A percentile compares a stretch with the other conserved stretches of the same genome.
These are phyloP conservation scores for Phialocephala sp. DNA, from an alignment of 2,329 filamentous ascomycete species.

Conservation along the genomic window DNA sequence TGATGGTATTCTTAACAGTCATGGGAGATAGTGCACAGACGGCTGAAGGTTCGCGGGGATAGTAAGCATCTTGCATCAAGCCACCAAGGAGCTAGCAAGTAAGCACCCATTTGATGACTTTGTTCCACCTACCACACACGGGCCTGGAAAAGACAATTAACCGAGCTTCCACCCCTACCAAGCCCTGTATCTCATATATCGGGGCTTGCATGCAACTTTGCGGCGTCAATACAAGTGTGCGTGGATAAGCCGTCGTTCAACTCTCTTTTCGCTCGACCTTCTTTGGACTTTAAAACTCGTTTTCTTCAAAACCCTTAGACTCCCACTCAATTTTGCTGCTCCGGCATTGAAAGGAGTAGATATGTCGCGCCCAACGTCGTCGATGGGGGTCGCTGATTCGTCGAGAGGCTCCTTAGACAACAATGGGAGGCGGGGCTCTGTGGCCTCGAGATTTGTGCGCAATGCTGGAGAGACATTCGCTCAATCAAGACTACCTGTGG, in stretches of 20 bases:
- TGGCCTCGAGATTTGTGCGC: conserved; percentile 16
- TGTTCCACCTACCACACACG: neutral
- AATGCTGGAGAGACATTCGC: conserved; percentile 27
- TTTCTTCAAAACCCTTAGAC: neutral
- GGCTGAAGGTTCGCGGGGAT: conserved; percentile 9
- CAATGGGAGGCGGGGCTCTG: conserved; percentile 14
- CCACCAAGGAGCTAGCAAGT: conserved; percentile 17
- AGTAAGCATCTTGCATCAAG: conserved; percentile 24
- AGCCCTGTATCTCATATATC: neutral
- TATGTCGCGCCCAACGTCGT: conserved; percentile 1
- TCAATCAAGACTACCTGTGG: conserved; percentile 31
- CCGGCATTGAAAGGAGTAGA: neutral
- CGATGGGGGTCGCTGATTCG: conserved; percentile 6
- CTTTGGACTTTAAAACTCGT: neutral
- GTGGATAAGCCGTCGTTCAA: conserved; percentile 1
- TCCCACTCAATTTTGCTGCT: neutral
- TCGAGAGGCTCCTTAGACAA: conserved; percentile 14
- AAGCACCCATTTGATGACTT: conserved; percentile 14
- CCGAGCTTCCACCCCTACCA: neutral
- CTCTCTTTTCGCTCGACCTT: neutral
- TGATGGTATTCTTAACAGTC: neutral
- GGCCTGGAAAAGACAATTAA: conserved; percentile 1
- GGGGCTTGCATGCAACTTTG: neutral
- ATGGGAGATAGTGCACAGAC: conserved; percentile 3
- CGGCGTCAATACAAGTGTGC: neutral